These are phyloP conservation scores for Debaryomyces sp. DNA, from an alignment of 1,139 yeast genomes.

Conservation along the genomic window DNA sequence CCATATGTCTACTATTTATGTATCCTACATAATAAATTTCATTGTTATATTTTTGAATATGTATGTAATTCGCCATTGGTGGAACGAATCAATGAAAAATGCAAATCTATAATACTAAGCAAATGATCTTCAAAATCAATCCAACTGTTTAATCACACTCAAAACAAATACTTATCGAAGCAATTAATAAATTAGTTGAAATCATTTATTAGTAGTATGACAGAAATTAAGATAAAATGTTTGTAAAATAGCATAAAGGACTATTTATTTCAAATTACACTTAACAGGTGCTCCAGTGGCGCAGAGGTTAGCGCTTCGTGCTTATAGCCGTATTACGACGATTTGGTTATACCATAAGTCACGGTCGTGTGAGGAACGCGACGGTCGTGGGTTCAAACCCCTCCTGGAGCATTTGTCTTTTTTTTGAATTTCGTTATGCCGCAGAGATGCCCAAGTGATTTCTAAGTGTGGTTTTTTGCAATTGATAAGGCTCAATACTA, in stretches of 20 bases:
- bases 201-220: neutral
- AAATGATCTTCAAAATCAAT: neutral
- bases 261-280: neutral
- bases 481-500: too few relatives aligned
- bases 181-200: neutral
- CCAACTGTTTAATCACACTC: neutral
- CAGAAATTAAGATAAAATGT: neutral
- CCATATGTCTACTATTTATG: neutral
- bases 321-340: constrained; percentile 54
- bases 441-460: neutral
- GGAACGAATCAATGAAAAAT: neutral
- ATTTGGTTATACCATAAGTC: constrained; percentile 53
- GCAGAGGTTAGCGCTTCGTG: constrained; percentile 61
- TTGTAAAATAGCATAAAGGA: neutral
- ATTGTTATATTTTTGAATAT: neutral
- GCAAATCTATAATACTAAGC: neutral
- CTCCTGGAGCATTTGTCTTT: constrained; percentile 54
- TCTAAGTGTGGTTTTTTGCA: neutral
- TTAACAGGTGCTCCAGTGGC: constrained; percentile 47
- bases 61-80: too few relatives aligned
- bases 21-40: neutral
- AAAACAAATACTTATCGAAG: neutral
- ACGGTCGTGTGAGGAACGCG: constrained; percentile 63
- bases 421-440: constrained; percentile 23
- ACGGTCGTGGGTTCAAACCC: constrained; percentile 62